Conservation (phyloP, 225 moss, liverwort and hornwort species). For the Thuidium tamariscinum region DNA sequence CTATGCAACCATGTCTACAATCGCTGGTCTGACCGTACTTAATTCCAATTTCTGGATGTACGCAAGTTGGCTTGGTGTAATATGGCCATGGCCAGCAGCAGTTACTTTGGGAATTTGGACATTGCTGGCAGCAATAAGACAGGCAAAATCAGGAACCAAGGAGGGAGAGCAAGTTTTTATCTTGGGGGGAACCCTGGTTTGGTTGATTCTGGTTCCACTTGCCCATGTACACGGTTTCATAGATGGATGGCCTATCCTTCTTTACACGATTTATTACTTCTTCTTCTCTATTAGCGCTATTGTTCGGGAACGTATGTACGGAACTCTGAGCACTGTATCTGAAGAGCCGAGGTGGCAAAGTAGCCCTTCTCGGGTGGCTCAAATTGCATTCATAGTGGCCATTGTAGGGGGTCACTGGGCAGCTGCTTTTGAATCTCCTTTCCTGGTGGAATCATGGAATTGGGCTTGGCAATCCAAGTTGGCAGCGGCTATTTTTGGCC, state of each 20-base stretch:
- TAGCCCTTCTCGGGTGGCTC: constrained; percentile 33
- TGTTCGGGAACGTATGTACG: constrained; percentile 60
- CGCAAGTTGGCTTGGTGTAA: constrained; percentile 61
- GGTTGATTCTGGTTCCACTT: constrained; percentile 79
- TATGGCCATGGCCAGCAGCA: constrained; percentile 85
- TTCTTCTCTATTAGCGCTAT: constrained; percentile 82
- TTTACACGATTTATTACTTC: constrained; percentile 44
- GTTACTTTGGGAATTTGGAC: constrained; percentile 48
- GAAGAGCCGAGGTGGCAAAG: constrained; percentile 67
- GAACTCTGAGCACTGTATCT: constrained; percentile 34
- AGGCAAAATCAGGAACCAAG: constrained; percentile 45
- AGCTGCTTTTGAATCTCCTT: constrained; percentile 68
- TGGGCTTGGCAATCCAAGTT: constrained; percentile 51
- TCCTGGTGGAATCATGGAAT: constrained; percentile 56
- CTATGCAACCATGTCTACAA: constrained; percentile 20
- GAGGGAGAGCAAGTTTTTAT: constrained; percentile 69
- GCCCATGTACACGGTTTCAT: constrained; percentile 64
- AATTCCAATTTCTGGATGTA: constrained; percentile 65
- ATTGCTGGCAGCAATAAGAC: constrained; percentile 31
- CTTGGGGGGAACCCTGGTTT: constrained; percentile 57
- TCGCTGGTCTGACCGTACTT: constrained; percentile 29
- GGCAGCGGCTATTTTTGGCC: constrained; percentile 31
- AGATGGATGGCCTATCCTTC: constrained; percentile 80
- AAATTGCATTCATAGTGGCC: constrained; percentile 52
- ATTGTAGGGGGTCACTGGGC: constrained; percentile 76